A percentile compares a stretch with the other conserved stretches of the same genome.
phyloP scores from a whole-genome alignment of 345 rosid genomes.

The Physaria fendleri region DNA sequence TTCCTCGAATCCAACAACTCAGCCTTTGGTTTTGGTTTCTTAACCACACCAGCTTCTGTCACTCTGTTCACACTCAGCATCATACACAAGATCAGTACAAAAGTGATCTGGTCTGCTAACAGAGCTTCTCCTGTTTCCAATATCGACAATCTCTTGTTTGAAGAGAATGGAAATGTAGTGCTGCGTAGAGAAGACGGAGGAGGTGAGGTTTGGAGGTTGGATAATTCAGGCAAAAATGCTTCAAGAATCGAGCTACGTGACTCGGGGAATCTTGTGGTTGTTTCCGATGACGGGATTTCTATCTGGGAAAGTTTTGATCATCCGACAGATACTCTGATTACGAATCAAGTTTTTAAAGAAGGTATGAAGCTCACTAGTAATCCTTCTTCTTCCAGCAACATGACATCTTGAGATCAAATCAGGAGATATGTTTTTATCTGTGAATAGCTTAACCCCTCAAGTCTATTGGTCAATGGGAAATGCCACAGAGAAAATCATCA shows the following conservation, averaged over 20 bases:
- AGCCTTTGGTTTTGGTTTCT: constrained; percentile 58
- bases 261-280: constrained; percentile 74
- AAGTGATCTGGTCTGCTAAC: constrained; percentile 76
- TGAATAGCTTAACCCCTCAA: constrained; percentile 51
- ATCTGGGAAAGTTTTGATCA: constrained; percentile 88
- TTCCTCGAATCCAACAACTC: constrained; percentile 64
- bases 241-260: constrained; percentile 64
- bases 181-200: constrained; percentile 37
- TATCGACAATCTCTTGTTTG: constrained; percentile 58
- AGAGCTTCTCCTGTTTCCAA: constrained; percentile 49
- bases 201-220: constrained; percentile 50
- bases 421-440: constrained; percentile 68
- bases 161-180: constrained; percentile 45
- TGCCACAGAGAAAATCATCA: constrained; percentile 36
- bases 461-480: constrained; percentile 73
- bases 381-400: constrained; percentile 39
- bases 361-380: constrained; percentile 71
- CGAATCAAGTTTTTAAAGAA: constrained; percentile 50
- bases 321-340: constrained; percentile 66
- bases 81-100: constrained; percentile 34
- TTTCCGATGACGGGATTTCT: constrained; percentile 32
- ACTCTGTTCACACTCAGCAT: constrained; percentile 49
- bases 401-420: constrained; percentile 76
- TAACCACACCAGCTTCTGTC: constrained; percentile 31
- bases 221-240: constrained; percentile 42